Percentiles rank a stretch among this genome's conserved stretches.
phyloP scores from a whole-genome alignment of 495 filamentous ascomycete genomes.

The Articulospora tetracladia region DNA sequence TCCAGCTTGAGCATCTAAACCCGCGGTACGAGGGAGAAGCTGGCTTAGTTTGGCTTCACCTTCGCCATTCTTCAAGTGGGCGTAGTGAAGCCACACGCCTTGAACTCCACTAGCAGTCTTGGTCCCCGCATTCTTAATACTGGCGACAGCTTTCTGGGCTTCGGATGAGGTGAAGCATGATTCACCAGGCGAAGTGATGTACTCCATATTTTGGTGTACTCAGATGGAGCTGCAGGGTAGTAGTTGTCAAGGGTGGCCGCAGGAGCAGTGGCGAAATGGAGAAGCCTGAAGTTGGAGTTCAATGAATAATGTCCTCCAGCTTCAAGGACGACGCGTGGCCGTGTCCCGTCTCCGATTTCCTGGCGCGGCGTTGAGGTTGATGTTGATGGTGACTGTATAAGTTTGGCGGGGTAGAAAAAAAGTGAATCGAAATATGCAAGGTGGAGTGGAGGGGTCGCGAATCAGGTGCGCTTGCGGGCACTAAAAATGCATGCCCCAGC shows the following conservation, averaged over 20 bases:
- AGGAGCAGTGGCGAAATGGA: too few relatives aligned
- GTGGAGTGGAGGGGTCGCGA: neutral
- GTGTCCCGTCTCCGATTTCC: neutral
- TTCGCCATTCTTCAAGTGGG: conserved; percentile 19
- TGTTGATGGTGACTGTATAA: neutral
- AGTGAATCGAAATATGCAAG: neutral
- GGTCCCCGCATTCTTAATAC: conserved; percentile 30
- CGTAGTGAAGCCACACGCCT: conserved; percentile 50
- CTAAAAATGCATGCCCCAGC: neutral
- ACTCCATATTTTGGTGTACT: neutral
- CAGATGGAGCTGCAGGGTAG: neutral
- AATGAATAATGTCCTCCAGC: neutral
- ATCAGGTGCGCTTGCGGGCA: neutral
- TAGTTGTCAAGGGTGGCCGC: too few relatives aligned
- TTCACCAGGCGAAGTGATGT: conserved; percentile 35
- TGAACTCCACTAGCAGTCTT: conserved; percentile 33
- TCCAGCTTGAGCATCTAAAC: conserved; percentile 6
- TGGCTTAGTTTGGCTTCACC: conserved; percentile 35
- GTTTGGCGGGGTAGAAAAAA: conserved; percentile 11
- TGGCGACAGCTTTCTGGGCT: conserved; percentile 43
- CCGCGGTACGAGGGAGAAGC: conserved; percentile 34
- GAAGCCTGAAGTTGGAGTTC: neutral
- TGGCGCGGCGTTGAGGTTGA: neutral
- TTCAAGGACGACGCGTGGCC: too few relatives aligned
- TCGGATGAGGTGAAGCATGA: conserved; percentile 48